Conservation (phyloP, 495 filamentous ascomycete genomes). For the Immersiella caudata region DNA sequence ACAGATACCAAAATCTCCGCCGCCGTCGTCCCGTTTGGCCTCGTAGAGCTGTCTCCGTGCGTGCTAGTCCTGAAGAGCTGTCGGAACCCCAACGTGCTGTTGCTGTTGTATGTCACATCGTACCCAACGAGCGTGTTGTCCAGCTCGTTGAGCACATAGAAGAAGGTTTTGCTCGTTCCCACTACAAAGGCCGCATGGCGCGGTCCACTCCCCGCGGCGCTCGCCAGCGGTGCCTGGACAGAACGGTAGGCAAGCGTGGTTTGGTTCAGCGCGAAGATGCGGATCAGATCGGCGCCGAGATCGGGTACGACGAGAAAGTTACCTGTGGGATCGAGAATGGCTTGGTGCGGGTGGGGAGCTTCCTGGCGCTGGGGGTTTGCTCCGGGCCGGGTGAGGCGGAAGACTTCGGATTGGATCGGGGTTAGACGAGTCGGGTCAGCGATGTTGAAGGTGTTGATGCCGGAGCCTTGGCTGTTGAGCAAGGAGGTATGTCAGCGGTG, state of each 20-base stretch:
- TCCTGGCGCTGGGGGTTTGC: constrained; percentile 59
- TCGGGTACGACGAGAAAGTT: constrained; percentile 69
- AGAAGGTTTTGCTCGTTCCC: constrained; percentile 48
- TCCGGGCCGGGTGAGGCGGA: constrained; percentile 52
- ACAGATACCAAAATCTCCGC: constrained; percentile 66
- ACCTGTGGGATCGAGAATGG: constrained; percentile 68
- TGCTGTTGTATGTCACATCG: constrained; percentile 55
- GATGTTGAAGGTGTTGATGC: constrained; percentile 29
- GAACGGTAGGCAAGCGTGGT: constrained; percentile 40
- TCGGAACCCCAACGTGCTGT: constrained; percentile 50
- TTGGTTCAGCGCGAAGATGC: constrained; percentile 60
- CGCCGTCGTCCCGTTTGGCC: constrained; percentile 47
- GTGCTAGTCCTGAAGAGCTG: constrained; percentile 48
- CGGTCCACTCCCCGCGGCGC: constrained; percentile 61
- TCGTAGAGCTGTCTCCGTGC: constrained; percentile 42
- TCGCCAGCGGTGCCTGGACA: constrained; percentile 33
- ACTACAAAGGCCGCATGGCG: constrained; percentile 67
- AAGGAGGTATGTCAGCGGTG: constrained; percentile 9
- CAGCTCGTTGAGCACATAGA: constrained; percentile 69
- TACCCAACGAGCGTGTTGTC: constrained; percentile 60
- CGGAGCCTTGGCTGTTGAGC: constrained; percentile 24
- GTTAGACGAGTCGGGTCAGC: constrained; percentile 36
- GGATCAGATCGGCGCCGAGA: constrained; percentile 68
- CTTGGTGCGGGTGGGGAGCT: constrained; percentile 68
- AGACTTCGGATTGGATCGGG: constrained; percentile 55